Base-by-base conservation (phyloP, 345 rosid genomes). In the Adansonia digitata region DNA sequence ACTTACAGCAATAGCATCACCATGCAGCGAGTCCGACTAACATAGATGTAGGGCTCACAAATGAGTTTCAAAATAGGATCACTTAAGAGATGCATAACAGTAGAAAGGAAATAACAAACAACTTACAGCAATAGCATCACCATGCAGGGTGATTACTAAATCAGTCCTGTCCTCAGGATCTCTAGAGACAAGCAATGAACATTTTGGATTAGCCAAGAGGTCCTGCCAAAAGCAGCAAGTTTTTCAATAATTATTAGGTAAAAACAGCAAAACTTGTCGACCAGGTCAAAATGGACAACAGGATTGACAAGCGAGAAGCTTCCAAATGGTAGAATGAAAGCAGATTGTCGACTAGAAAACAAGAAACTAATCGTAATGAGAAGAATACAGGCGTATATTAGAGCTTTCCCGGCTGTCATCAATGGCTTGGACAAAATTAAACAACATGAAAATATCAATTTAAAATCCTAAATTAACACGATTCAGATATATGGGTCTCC, bases 131-230 rank as follows among this genome's bases (percentile, higher is more conserved):
- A 88, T 71, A 35, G 97, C 97, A 87, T 95, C 97, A 37, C 97
- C 98, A 67, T 92, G 94, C 71, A 95, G 46, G 48, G 94, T 93
- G 83, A 95, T 91, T 15, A 87, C 86, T 75, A 95, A 82, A 80
- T 92, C 96, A 43, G 93, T 87, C 82, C 96, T 87, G 81, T 92
- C 99, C 72, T 91, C 96, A 7, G 94, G 92, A 79, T 92, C 94
- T 83, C 88, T 86, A 77, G 93, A 86, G 42, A 92, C 89, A 77
- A 95, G 92, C 81, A 95, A 77, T 22, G 98, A 92, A 81, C 98
- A 95, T 84, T 88, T 92, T 55, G 92, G 88, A 86, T 90, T 91
- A 63, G 89, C 92, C 79, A 85, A 69, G 27, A 92, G 85, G 82
- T 95, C 94, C 98, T 92, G 91, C n/a, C 22, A n/a, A 46, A 64